Conservation (phyloP, 2,329 filamentous ascomycete genomes). For the Pseudogymnoascus sp. region DNA sequence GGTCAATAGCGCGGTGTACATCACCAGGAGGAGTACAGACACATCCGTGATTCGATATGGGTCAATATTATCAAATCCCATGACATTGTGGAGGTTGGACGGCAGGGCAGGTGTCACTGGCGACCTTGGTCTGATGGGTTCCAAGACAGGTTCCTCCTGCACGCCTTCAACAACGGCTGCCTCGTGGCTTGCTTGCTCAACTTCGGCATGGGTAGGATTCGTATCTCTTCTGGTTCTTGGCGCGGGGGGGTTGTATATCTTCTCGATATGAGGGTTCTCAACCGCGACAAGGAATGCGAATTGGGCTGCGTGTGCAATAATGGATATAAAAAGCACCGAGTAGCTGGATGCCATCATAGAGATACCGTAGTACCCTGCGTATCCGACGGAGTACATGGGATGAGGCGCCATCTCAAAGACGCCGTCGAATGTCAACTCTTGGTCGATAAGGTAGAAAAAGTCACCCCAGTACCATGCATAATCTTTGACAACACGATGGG, state of each 20-base stretch:
- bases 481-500: conserved; percentile 95
- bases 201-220: conserved; percentile 23
- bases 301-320: conserved; percentile 87
- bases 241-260: conserved; percentile 87
- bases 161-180: conserved; percentile 28
- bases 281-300: conserved; percentile 86
- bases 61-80: conserved; percentile 79
- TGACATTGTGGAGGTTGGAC: conserved; percentile 68
- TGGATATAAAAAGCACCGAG: conserved; percentile 93
- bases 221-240: conserved; percentile 46
- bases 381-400: conserved; percentile 98
- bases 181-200: conserved; percentile 29
- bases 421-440: conserved; percentile 94
- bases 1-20: conserved; percentile 67
- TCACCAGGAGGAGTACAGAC: conserved; percentile 65
- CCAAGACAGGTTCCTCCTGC: conserved; percentile 16
- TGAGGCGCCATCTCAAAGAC: conserved; percentile 99
- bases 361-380: conserved; percentile 96
- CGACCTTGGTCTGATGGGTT: conserved; percentile 19
- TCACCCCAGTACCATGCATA: conserved; percentile 99
- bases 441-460: conserved; percentile 97
- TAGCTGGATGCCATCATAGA: conserved; percentile 98
- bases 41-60: conserved; percentile 80
- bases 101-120: conserved; percentile 44
- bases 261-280: conserved; percentile 96